These are phyloP conservation scores for Piromyces finnis DNA, from an alignment of 192 early-diverging fungal species.

Conservation along the genomic window DNA sequence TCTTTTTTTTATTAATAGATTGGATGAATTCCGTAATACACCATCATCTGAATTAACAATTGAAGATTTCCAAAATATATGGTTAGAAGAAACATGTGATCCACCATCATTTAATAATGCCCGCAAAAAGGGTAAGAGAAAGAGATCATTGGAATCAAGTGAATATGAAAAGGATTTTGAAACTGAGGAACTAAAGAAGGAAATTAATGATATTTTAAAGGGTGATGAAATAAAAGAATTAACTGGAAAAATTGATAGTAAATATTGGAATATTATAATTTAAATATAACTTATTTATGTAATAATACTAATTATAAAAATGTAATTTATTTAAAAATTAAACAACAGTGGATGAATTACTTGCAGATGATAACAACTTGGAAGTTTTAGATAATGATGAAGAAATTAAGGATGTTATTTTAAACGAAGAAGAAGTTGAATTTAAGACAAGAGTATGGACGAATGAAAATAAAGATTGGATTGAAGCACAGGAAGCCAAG, in stretches of 20 bases:
- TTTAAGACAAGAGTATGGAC: constrained; percentile 74
- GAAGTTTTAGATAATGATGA: constrained; percentile 41
- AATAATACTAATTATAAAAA: too few relatives aligned
- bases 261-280: too few relatives aligned
- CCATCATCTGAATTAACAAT: constrained; percentile 59
- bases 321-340: too few relatives aligned
- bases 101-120: constrained; percentile 63
- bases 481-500: constrained; percentile 36
- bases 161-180: not conserved
- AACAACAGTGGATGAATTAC: not conserved
- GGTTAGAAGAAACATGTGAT: constrained; percentile 64
- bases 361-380: constrained; percentile 3
- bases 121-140: constrained; percentile 17
- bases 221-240: constrained; percentile 11
- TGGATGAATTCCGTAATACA: constrained; percentile 66
- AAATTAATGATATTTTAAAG: constrained; percentile 2
- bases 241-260: constrained; percentile 2
- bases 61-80: constrained; percentile 58
- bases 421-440: constrained; percentile 59
- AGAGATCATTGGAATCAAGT: not conserved
- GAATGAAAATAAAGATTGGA: constrained; percentile 68
- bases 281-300: too few relatives aligned
- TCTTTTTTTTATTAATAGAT: too few relatives aligned
- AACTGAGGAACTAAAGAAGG: constrained; percentile 6
- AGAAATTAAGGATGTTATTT: constrained; percentile 44